phyloP scores from a whole-genome alignment of 148 eudicot species.

The Selenicereus undatus region DNA sequence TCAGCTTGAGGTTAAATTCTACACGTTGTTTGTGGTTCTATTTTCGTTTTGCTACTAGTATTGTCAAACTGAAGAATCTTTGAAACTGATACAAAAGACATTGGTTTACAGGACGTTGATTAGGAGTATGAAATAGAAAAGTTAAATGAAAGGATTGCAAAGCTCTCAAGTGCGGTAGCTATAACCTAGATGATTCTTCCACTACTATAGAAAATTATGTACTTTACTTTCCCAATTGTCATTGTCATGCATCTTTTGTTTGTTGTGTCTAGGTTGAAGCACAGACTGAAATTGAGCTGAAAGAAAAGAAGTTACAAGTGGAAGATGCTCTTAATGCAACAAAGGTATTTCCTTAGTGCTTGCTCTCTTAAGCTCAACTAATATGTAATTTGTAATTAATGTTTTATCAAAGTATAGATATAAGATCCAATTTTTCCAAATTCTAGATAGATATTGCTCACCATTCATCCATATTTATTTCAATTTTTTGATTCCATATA shows the following conservation, averaged over 20 bases:
- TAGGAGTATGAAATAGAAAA: constrained; percentile 55
- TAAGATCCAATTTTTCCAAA: too few species aligned
- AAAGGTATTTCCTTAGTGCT: constrained; percentile 29
- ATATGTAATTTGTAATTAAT: too few species aligned
- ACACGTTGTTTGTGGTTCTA: not conserved
- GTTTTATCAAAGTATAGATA: not conserved
- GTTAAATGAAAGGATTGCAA: constrained; percentile 79
- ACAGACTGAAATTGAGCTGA: constrained; percentile 71
- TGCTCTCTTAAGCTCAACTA: not conserved
- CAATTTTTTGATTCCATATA: not conserved
- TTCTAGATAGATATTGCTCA: too few species aligned
- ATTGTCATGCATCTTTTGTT: not conserved
- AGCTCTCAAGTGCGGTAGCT: constrained; percentile 75
- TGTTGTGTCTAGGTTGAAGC: constrained; percentile 54
- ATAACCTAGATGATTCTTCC: constrained; percentile 48
- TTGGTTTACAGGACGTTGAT: constrained; percentile 48
- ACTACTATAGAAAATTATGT: not conserved
- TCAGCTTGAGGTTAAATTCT: constrained; percentile 41
- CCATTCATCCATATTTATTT: too few species aligned
- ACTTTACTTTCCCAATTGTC: too few species aligned
- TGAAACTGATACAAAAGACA: constrained; percentile 3
- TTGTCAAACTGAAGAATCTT: not conserved
- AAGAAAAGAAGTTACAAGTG: constrained; percentile 72
- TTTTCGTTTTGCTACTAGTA: not conserved
- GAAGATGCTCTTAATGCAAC: constrained; percentile 82